phyloP scores from a whole-genome alignment of 305 asterid genomes.

The Coffea humblotiana region DNA sequence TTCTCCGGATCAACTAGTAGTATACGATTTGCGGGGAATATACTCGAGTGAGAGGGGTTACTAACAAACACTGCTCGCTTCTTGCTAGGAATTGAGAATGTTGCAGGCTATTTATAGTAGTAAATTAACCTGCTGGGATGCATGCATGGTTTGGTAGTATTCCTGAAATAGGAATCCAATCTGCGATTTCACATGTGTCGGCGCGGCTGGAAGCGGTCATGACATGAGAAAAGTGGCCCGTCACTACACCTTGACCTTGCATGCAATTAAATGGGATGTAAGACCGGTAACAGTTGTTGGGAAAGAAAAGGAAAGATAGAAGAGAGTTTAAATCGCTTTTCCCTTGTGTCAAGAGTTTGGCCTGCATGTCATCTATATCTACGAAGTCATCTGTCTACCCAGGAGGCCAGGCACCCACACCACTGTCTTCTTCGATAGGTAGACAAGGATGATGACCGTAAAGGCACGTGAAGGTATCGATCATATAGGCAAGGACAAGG shows the following conservation, averaged over 20 bases:
- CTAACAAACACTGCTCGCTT: neutral
- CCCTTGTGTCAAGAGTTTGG: neutral
- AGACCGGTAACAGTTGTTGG: neutral
- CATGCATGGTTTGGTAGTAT: no score
- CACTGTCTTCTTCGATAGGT: no score
- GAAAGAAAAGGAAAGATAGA: neutral
- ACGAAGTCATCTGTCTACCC: neutral
- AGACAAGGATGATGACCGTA: neutral
- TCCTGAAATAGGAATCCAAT: neutral
- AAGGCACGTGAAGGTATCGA: no score
- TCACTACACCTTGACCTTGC: neutral
- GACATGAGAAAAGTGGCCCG: conserved; percentile 3
- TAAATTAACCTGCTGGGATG: no score
- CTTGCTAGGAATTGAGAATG: neutral
- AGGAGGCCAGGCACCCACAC: no score
- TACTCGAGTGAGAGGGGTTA: no score
- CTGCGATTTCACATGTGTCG: neutral
- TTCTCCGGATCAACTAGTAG: no score
- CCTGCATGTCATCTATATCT: conserved; percentile 2
- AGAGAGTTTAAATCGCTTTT: neutral
- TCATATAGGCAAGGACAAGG: no score
- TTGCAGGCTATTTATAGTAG: conserved; percentile 10
- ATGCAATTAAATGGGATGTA: neutral
- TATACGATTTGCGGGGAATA: no score
- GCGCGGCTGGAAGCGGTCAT: neutral